Conservation (phyloP, 2,329 filamentous ascomycete species). For the Penicillium corylophilum region DNA sequence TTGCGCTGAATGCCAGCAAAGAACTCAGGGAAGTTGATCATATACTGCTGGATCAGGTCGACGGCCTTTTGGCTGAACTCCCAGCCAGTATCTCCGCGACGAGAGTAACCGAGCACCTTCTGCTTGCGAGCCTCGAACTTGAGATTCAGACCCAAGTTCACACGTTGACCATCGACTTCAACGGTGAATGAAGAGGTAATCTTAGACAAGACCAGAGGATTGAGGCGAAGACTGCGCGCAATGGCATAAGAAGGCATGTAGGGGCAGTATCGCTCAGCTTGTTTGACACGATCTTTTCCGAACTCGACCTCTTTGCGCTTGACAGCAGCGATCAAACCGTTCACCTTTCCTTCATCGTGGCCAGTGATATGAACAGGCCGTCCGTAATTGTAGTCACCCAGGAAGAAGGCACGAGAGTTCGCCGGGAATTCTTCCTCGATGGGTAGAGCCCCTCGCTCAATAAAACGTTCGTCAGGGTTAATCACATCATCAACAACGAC, state of each 20-base stretch:
- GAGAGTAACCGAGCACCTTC: conserved; percentile 93
- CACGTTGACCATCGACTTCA: conserved; percentile 72
- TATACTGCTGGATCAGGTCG: conserved; percentile 78
- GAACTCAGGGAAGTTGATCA: conserved; percentile 92
- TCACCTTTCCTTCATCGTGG: conserved; percentile 72
- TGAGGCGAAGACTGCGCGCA: conserved; percentile 75
- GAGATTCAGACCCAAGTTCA: conserved; percentile 91
- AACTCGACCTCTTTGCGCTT: conserved; percentile 79
- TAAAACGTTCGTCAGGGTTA: conserved; percentile 88
- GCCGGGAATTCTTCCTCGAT: conserved; percentile 89
- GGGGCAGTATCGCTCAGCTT: conserved; percentile 67
- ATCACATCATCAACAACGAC: conserved; percentile 85
- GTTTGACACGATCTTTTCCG: conserved; percentile 67
- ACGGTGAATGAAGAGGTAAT: conserved; percentile 94
- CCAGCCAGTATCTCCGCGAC: conserved; percentile 83
- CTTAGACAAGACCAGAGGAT: conserved; percentile 87
- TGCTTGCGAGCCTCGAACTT: conserved; percentile 96
- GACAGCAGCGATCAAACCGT: conserved; percentile 72
- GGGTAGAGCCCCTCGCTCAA: conserved; percentile 82
- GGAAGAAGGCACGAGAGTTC: conserved; percentile 81
- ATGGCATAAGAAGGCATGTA: conserved; percentile 90
- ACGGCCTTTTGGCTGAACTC: conserved; percentile 89
- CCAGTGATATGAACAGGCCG: conserved; percentile 79
- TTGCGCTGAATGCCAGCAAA: conserved; percentile 84
- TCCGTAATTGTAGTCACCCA: conserved; percentile 91